Evolutionary conservation across 306 rosid species (phyloP).

Genomic region (Cucurbita argyrosperma): DNA sequence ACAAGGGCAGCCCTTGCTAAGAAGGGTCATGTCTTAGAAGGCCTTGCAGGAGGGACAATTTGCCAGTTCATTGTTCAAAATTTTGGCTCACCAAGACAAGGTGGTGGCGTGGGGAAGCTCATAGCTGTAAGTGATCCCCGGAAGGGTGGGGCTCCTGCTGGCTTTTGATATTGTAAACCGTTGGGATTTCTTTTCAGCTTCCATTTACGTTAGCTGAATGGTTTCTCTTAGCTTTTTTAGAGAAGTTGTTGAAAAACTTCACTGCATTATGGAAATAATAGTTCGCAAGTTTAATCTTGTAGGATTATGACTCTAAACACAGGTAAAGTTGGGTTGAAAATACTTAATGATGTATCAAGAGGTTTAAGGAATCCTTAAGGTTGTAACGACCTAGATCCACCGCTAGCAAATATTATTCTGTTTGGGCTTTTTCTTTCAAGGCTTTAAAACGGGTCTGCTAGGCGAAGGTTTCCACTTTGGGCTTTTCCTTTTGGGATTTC

Average conservation of each 20-base stretch:
- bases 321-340: neutral
- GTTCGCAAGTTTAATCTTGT: too few relatives aligned
- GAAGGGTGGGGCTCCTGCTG: constrained; percentile 79
- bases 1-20: constrained; percentile 38
- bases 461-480: too few relatives aligned
- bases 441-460: too few relatives aligned
- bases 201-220: neutral
- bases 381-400: too few relatives aligned
- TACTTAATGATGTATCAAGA: too few relatives aligned
- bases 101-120: constrained; percentile 20
- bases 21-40: constrained; percentile 59
- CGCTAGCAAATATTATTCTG: too few relatives aligned
- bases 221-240: neutral
- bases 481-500: too few relatives aligned
- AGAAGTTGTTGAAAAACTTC: neutral
- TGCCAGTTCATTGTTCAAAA: constrained; percentile 46
- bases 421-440: too few relatives aligned
- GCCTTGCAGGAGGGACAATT: constrained; percentile 48
- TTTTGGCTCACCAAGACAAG: neutral
- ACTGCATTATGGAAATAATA: neutral
- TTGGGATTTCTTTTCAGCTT: neutral
- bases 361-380: too few relatives aligned
- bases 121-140: constrained; percentile 91
- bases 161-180: constrained; percentile 26
- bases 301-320: neutral